A percentile compares a stretch with the other conserved stretches of the same genome.
Evolutionary conservation across 1,139 yeast species (phyloP).

Genomic region (Magnusiomyces suaveolens): DNA sequence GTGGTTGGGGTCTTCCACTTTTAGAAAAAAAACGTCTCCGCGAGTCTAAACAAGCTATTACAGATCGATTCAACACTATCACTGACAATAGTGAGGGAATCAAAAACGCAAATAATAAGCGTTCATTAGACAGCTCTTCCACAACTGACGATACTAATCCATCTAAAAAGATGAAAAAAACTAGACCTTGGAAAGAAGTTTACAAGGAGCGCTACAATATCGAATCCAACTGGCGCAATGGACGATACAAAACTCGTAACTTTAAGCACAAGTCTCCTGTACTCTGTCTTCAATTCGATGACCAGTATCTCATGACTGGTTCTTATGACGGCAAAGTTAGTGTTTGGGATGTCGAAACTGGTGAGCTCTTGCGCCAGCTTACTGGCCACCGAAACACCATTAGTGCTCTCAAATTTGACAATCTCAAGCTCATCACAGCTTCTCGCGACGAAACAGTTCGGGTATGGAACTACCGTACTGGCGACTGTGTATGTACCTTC

Average conservation of each 20-base stretch:
- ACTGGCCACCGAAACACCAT: conserved; percentile 83
- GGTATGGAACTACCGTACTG: conserved; percentile 93
- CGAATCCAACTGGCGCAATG: conserved; percentile 91
- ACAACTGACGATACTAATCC: background rate
- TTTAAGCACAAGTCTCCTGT: conserved; percentile 84
- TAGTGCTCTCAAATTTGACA: conserved; percentile 73
- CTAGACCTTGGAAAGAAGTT: conserved; percentile 92
- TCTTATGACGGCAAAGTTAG: conserved; percentile 83
- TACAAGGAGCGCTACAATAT: conserved; percentile 84
- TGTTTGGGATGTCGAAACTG: conserved; percentile 80
- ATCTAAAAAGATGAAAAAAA: conserved; percentile 28
- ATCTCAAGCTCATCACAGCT: conserved; percentile 81
- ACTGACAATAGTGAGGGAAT: background rate
- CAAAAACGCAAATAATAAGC: background rate
- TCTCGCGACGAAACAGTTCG: conserved; percentile 85
- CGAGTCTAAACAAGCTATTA: conserved; percentile 28
- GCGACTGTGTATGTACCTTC: conserved; percentile 87
- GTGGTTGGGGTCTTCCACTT: conserved; percentile 97
- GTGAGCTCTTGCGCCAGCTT: conserved; percentile 65
- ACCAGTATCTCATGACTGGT: conserved; percentile 75
- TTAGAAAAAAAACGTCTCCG: conserved; percentile 40
- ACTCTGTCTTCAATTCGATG: conserved; percentile 72
- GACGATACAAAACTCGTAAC: conserved; percentile 51
- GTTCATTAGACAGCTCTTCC: background rate
- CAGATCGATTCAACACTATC: conserved; percentile 19